Evolutionary conservation across 208 protist genomes (phyloP), one percentile per base, ranked within the genome.

Genomic region (Balamuthia mandrillaris): DNA sequence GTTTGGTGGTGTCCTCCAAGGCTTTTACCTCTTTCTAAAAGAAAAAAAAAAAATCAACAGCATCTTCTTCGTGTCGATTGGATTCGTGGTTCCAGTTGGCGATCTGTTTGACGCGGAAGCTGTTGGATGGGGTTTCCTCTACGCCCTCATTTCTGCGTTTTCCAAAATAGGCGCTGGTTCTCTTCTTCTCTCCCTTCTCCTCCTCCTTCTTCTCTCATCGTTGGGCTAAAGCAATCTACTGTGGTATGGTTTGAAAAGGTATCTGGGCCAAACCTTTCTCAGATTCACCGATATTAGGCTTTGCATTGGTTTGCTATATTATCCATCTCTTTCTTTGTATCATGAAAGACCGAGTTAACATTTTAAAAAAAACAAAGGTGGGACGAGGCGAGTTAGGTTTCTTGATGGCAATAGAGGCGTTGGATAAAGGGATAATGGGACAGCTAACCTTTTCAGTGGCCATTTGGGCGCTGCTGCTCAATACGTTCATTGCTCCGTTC

Each of bases 21-120:
- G n/a, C n/a, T n/a, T n/a, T n/a, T n/a, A n/a, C n/a, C n/a, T n/a
- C n/a, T 6, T 14, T 2, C 21, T 60, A 9, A 0, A 1, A 24
- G 5, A 29, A 4, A 33, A 16, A 54, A 72, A 45, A 21, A 21
- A 12, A 27, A n/a, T n/a, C n/a, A 14, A 21, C 63, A 78, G 68
- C 41, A 65, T 87, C 61, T 87, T 87, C 84, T 58, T 65, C 2
- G 84, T 60, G 0, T 74, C 47, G 2, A 35, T 78, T 27, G 84
- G 56, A 7, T 87, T 87, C 35, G 44, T 24, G 27, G 42, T 87
- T 35, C 84, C 84, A 29, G 12, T 87, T 12, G 37, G 56, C 35
- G 68, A 72, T n/a, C 63, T 87, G 9, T 27, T 49, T 21, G 41
- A 35, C 2, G 29, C 41, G 10, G 35, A 56, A 31, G 84, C 72